phyloP scores from a whole-genome alignment of 1,284 basidiomycete species.

The Naganishia albida region DNA sequence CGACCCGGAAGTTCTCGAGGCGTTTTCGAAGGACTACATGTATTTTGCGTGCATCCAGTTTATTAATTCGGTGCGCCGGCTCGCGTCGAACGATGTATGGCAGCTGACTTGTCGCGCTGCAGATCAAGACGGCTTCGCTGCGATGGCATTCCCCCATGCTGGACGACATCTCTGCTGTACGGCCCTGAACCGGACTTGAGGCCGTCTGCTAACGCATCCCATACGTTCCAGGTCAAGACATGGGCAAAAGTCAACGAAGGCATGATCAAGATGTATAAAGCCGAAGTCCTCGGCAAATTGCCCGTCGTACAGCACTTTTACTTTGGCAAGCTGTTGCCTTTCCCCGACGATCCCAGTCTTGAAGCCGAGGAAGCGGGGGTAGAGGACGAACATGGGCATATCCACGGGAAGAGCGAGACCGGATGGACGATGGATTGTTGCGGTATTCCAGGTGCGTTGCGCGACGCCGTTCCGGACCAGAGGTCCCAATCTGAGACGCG shows the following conservation, averaged over 20 bases:
- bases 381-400: conserved; percentile 63
- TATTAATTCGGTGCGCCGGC: conserved; percentile 76
- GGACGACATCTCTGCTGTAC: conserved; percentile 90
- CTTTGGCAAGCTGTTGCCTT: conserved; percentile 81
- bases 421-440: conserved; percentile 88
- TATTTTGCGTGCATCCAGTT: conserved; percentile 95
- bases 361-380: conserved; percentile 54
- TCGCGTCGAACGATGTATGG: not conserved
- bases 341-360: conserved; percentile 53
- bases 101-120: not conserved
- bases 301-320: conserved; percentile 92
- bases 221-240: conserved; percentile 69
- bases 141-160: conserved; percentile 99
- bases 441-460: conserved; percentile 65
- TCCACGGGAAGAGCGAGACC: conserved; percentile 62
- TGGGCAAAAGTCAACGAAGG: conserved; percentile 98
- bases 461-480: not conserved
- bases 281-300: conserved; percentile 91
- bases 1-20: conserved; percentile 87
- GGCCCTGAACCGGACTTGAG: conserved; percentile 36
- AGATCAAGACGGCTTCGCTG: conserved; percentile 94
- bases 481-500: not conserved
- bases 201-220: not conserved
- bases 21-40: conserved; percentile 90
- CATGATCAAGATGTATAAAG: conserved; percentile 97